Evolutionary conservation across 2,329 filamentous ascomycete genomes (phyloP), one percentile per base, ranked within the genome.

Genomic region (Penicillium sp.): DNA sequence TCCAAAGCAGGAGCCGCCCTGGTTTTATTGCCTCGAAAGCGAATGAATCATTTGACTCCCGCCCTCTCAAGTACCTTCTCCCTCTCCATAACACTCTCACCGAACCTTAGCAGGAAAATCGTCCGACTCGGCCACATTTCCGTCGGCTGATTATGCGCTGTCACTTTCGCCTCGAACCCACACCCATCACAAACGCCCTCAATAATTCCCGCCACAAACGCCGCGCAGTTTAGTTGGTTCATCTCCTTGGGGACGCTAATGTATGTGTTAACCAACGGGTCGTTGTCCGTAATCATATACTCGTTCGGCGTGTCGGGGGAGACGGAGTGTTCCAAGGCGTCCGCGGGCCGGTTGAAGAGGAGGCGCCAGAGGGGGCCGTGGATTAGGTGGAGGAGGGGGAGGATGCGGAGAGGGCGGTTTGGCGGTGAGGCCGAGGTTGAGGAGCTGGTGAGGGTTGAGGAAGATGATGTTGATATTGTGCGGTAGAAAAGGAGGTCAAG

Each of bases 241-340:
- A 99, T 96, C 80, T 99, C 95, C 73, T 90, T 90, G 17, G 95
- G 95, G 57, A 98, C 90, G 71, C 89, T 92, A 74, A 99, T 91
- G 81, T 95, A 98, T 65, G 90, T 90, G 79, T 97, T 98, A 45
- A 98, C 94, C 55, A 98, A 84, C 23, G 95, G 95, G 76, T 98
- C 95, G 79, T 99, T 98, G 81, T 99, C 95, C 71, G 93, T 92
- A 71, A 99, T 95, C 94, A 99, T 98, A 83, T 98, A 99, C 82
- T 98, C 94, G 70, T 95, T 92, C 8, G 92, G 90, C 56, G 93
- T 94, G 57, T 89, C 87, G 8, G 91, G 89, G 71, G 91, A 90
- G 58, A 88, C 88, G 62, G 89, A 92, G 80, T 95, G 93, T 81
- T 99, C 95, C 62, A 99, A 88, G 19, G 92, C 91, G 80, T 98